Percentiles rank a stretch among this genome's conserved stretches.
phyloP scores from a whole-genome alignment of 805 yeast species.

The Monosporozyma servazzii region DNA sequence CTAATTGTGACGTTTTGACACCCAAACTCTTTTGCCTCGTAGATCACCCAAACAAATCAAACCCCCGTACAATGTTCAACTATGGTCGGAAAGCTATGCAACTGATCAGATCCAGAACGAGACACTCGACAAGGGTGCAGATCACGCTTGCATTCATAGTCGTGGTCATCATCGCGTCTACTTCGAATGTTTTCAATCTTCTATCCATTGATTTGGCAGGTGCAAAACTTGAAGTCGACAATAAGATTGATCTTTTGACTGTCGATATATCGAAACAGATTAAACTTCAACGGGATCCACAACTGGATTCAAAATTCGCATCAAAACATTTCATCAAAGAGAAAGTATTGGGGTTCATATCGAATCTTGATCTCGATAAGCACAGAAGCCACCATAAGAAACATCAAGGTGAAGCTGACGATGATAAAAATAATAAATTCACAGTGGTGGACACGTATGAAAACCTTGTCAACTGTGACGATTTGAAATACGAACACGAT shows the following conservation, averaged over 20 bases:
- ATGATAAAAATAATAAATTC: neutral
- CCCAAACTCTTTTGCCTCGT: no score
- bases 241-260: conserved; percentile 8
- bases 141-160: neutral
- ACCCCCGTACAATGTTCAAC: neutral
- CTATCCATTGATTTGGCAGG: neutral
- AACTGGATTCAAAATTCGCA: conserved; percentile 3
- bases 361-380: conserved; percentile 9
- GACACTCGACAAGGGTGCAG: neutral
- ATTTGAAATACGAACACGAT: conserved; percentile 4
- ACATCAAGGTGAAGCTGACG: neutral
- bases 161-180: neutral
- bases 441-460: conserved; percentile 4
- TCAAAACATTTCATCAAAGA: conserved; percentile 4
- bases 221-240: neutral
- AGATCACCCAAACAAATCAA: no score
- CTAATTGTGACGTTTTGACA: no score
- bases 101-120: neutral
- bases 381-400: neutral
- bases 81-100: neutral
- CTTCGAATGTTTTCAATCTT: neutral
- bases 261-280: conserved; percentile 7
- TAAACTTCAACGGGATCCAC: conserved; percentile 2
- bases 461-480: conserved; percentile 4
- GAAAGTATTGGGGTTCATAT: conserved; percentile 6